Base-by-base conservation (phyloP, 805 yeast genomes). In the Suhomyces sp. region DNA sequence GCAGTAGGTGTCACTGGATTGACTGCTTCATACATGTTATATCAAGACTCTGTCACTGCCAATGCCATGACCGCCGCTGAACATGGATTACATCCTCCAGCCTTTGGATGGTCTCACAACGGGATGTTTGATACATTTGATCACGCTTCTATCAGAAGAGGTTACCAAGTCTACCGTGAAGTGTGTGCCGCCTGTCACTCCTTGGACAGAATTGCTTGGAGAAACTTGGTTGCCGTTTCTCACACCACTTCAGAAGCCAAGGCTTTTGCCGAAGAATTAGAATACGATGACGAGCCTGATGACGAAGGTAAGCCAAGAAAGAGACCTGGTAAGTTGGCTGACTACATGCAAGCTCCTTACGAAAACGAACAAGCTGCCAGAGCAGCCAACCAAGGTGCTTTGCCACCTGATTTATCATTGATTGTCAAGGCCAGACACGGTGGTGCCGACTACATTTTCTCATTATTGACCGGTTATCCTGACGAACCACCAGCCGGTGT, bases 151-250 rank as follows among this genome's bases (percentile, higher is more conserved):
- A 89, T 94, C 68, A 89, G 99, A 82, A 91, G 99, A 83, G 99
- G 99, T 63, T 94, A 87, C 86, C 97, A 90, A 73, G 99, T 94
- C 56, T 94, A 94, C 82, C 86, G 91, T 75, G 99, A 94, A 78
- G 99, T 94, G 50, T 94, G 99, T 82, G 96, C 99, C 55, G 94
- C 98, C 51, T 94, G 99, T 77, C 99, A 94, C 78, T 93, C 99
- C 33, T 78, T 94, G 65, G 93, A 92, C 72, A 85, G 97, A 80
- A 87, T 94, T 60, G 97, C 98, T 43, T 94, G 99, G 99, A 90
- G 99, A 84, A 87, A 92, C 65, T 76, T 94, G 66, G 97, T 94
- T 60, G 99, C 96, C 73, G 99, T 94, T 43, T 87, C 97, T 47
- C 98, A 93, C 80, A 84, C 96, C 53, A 81, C 89, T 64, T 65